These are phyloP conservation scores for Meredithiella fracta DNA, from an alignment of 2,329 filamentous ascomycete genomes.

Conservation along the genomic window DNA sequence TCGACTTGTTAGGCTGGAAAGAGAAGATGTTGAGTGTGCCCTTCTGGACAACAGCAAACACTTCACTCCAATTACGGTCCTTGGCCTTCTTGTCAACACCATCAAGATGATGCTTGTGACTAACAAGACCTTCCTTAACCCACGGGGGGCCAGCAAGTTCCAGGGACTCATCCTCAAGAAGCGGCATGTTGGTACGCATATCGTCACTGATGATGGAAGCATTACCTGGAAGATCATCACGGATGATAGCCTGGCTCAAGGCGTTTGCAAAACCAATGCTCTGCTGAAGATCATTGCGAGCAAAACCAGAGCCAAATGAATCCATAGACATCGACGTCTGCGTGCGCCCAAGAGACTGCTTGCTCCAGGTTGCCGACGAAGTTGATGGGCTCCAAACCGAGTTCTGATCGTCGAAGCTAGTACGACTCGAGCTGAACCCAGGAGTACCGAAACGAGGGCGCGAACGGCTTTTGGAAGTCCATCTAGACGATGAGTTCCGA, in stretches of 20 bases:
- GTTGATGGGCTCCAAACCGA: constrained; percentile 75
- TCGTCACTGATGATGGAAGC: constrained; percentile 44
- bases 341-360: constrained; percentile 78
- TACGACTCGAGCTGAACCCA: constrained; percentile 76
- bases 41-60: constrained; percentile 91
- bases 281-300: constrained; percentile 73
- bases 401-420: constrained; percentile 79
- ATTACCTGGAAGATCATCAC: constrained; percentile 47
- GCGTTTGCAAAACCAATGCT: constrained; percentile 96
- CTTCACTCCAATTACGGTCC: constrained; percentile 86
- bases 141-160: constrained; percentile 89
- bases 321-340: constrained; percentile 86
- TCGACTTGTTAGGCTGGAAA: constrained; percentile 67
- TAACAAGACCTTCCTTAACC: constrained; percentile 92
- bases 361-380: constrained; percentile 92
- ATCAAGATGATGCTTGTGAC: constrained; percentile 92
- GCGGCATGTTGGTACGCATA: constrained; percentile 38
- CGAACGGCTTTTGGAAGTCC: constrained; percentile 74
- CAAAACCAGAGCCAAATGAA: constrained; percentile 64
- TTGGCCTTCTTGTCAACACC: constrained; percentile 80
- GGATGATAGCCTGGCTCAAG: constrained; percentile 87
- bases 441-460: constrained; percentile 58
- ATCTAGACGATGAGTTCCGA: constrained; percentile 45
- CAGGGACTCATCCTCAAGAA: constrained; percentile 83
- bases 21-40: constrained; percentile 89